A percentile compares a stretch with the other conserved stretches of the same genome.
phyloP scores from a whole-genome alignment of 2,329 filamentous ascomycete species.

The Endothia cerciana region DNA sequence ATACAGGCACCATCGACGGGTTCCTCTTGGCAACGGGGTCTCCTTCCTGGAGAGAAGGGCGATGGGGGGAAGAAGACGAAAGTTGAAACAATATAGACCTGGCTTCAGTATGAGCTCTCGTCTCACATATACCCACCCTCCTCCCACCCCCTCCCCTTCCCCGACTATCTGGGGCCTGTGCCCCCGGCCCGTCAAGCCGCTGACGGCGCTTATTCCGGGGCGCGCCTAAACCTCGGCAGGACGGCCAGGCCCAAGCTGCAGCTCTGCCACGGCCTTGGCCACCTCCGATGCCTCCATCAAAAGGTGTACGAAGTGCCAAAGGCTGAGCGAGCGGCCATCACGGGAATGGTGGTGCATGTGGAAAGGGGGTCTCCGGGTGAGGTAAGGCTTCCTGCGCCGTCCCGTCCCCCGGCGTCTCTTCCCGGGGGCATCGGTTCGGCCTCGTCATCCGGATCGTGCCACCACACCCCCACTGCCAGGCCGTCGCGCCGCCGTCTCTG shows the following conservation, averaged over 20 bases:
- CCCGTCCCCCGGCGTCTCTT: constrained; percentile 5
- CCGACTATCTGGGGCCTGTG: constrained; percentile 7
- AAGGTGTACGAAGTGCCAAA: not conserved
- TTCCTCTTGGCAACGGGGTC: not conserved
- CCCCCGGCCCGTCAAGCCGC: constrained; percentile 26
- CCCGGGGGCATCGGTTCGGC: constrained; percentile 4
- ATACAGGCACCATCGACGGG: too few species aligned
- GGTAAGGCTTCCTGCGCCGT: constrained; percentile 12
- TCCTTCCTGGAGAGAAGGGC: not conserved
- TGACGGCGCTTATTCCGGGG: constrained; percentile 20
- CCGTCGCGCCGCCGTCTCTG: constrained; percentile 25
- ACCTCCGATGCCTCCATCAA: too few species aligned
- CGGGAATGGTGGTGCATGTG: too few species aligned
- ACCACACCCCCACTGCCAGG: constrained; percentile 10
- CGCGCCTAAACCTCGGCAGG: constrained; percentile 28
- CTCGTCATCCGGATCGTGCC: not conserved
- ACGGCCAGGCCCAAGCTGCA: not conserved
- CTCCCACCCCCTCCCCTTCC: not conserved
- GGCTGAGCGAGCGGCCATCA: too few species aligned
- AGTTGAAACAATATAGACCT: too few species aligned
- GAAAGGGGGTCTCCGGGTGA: constrained; percentile 2
- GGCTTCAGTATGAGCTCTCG: not conserved
- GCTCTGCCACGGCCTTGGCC: too few species aligned
- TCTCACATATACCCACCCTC: not conserved
- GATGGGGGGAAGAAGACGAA: not conserved